Conservation (phyloP, 106 monocot species). For the Iris macrosiphon region DNA sequence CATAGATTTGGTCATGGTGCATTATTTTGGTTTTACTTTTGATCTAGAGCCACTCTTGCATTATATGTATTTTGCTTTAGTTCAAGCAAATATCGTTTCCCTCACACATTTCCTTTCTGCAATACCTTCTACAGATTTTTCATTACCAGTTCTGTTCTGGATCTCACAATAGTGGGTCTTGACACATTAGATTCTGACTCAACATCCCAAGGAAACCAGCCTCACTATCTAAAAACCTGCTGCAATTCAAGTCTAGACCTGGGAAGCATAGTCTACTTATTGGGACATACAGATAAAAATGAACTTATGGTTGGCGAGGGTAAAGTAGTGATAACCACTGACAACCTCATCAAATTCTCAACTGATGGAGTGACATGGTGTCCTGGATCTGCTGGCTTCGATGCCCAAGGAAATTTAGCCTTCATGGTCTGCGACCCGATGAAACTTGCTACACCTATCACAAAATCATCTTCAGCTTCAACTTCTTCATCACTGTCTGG, state of each 20-base stretch:
- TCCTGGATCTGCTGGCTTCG: slow-evolving; percentile 97
- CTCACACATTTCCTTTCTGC: neutral
- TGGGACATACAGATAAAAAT: slow-evolving; percentile 51
- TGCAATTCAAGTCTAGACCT: slow-evolving; percentile 65
- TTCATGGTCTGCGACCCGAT: slow-evolving; percentile 99
- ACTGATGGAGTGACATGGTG: slow-evolving; percentile 54
- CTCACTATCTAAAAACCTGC: slow-evolving; percentile 66
- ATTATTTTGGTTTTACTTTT: too few relatives aligned
- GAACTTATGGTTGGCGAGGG: slow-evolving; percentile 73
- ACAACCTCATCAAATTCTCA: slow-evolving; percentile 91
- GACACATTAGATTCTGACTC: slow-evolving; percentile 53
- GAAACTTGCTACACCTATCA: slow-evolving; percentile 80
- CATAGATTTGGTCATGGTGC: too few relatives aligned
- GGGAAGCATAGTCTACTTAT: slow-evolving; percentile 52
- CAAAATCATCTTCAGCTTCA: slow-evolving; percentile 59
- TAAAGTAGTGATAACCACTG: slow-evolving; percentile 82
- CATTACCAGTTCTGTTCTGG: slow-evolving; percentile 92
- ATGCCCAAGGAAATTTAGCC: slow-evolving; percentile 81
- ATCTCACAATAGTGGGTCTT: slow-evolving; percentile 90
- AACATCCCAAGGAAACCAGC: slow-evolving; percentile 48
- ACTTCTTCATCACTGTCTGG: slow-evolving; percentile 56
- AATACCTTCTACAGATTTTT: slow-evolving; percentile 62
- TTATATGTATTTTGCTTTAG: too few relatives aligned
- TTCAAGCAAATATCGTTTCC: too few relatives aligned
- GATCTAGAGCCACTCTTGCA: too few relatives aligned